Conservation (phyloP, 2,329 filamentous ascomycete genomes). For the Verticillium zaregamsianum region DNA sequence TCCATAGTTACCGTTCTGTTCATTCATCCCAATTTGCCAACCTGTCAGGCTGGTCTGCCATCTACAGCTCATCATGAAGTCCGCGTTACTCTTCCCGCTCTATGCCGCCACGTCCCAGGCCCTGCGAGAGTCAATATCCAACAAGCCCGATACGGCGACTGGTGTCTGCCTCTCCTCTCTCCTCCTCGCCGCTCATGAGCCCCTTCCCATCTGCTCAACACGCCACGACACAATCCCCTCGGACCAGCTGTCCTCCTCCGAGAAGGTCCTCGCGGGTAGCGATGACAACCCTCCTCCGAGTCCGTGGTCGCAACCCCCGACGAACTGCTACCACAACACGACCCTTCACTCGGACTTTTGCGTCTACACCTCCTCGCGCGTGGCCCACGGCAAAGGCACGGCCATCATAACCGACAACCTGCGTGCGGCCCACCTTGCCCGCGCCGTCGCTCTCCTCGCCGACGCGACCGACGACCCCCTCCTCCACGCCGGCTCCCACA, state of each 20-base stretch:
- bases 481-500: slow-evolving; percentile 1
- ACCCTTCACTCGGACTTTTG: slow-evolving; percentile 19
- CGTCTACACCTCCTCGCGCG: slow-evolving; percentile 27
- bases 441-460: slow-evolving; percentile 17
- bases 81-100: slow-evolving; percentile 1
- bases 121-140: slow-evolving; percentile 11
- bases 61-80: slow-evolving; percentile 7
- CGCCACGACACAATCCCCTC: not conserved
- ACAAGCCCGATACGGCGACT: not conserved
- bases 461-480: slow-evolving; percentile 1
- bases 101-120: slow-evolving; percentile 6
- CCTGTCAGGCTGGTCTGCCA: not conserved
- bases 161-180: slow-evolving; percentile 13
- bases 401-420: slow-evolving; percentile 30
- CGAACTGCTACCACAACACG: slow-evolving; percentile 10
- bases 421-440: slow-evolving; percentile 24
- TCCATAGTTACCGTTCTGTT: not conserved
- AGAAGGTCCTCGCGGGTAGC: not conserved
- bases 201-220: slow-evolving; percentile 14
- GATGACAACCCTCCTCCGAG: not conserved
- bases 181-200: slow-evolving; percentile 8
- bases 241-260: not conserved
- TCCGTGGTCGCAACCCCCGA: not conserved
- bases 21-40: not conserved
- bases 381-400: slow-evolving; percentile 32